phyloP scores from a whole-genome alignment of 345 rosid species.

The Arabis hirsuta region DNA sequence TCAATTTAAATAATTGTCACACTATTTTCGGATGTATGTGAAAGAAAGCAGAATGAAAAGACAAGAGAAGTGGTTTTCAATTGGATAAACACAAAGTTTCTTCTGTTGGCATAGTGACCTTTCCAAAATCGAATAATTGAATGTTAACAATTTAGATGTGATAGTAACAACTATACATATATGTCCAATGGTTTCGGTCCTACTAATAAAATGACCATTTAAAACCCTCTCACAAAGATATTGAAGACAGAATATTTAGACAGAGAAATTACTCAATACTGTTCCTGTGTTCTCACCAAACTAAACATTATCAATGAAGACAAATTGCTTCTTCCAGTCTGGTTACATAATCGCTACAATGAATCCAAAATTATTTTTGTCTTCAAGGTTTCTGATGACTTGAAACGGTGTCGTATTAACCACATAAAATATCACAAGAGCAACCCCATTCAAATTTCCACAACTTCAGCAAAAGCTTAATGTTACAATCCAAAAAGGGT shows the following conservation, averaged over 20 bases:
- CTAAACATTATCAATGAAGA: conserved; percentile 20
- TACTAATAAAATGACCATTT: conserved; percentile 15
- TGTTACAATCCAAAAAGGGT: conserved; percentile 31
- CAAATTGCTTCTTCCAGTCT: conserved; percentile 21
- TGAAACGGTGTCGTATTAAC: conserved; percentile 17
- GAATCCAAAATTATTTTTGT: conserved; percentile 28
- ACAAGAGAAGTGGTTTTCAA: conserved; percentile 17
- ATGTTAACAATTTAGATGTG: not conserved
- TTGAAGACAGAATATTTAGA: not conserved
- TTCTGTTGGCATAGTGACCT: conserved; percentile 25
- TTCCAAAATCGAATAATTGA: conserved; percentile 23
- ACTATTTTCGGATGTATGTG: not conserved
- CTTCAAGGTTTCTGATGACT: conserved; percentile 30
- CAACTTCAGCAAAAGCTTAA: conserved; percentile 22
- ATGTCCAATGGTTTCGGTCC: conserved; percentile 26
- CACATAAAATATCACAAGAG: conserved; percentile 8
- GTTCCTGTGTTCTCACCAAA: conserved; percentile 3
- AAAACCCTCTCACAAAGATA: too few species aligned
- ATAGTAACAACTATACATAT: conserved; percentile 20
- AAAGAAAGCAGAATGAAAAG: conserved; percentile 16
- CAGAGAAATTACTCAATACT: conserved; percentile 10
- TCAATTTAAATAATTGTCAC: conserved; percentile 6
- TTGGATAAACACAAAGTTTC: conserved; percentile 27
- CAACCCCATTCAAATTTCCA: not conserved
- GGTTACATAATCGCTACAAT: conserved; percentile 18